phyloP scores from a whole-genome alignment of 352 stramenopile genomes.

The Globisporangium okanoganense region DNA sequence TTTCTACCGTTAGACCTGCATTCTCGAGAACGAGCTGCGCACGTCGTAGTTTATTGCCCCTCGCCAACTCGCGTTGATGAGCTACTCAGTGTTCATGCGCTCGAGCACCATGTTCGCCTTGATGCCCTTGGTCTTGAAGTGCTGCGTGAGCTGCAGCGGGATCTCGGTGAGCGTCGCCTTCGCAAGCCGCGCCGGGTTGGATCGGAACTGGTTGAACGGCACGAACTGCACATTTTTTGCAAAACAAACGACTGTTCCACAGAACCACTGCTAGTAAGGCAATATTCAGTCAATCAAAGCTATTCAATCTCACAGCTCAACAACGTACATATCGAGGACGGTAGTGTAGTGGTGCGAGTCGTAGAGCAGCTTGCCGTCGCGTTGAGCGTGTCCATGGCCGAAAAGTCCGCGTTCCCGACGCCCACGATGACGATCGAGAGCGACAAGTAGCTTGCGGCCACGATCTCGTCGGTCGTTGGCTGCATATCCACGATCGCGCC shows the following conservation, averaged over 20 bases:
- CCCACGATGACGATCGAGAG: constrained; percentile 83
- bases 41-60: neutral
- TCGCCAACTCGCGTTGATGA: constrained; percentile 7
- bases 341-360: constrained; percentile 31
- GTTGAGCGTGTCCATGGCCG: constrained; percentile 56
- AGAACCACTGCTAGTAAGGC: too few relatives aligned
- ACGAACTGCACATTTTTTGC: constrained; percentile 76
- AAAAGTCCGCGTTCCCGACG: constrained; percentile 74
- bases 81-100: constrained; percentile 41
- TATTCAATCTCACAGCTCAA: neutral
- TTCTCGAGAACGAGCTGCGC: constrained; percentile 1
- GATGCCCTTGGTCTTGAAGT: constrained; percentile 59
- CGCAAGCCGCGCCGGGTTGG: constrained; percentile 49
- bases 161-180: constrained; percentile 76
- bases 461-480: constrained; percentile 63
- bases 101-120: constrained; percentile 46
- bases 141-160: constrained; percentile 51
- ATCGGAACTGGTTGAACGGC: constrained; percentile 65
- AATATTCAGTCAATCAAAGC: too few relatives aligned
- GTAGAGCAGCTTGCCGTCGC: constrained; percentile 55
- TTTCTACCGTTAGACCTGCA: constrained; percentile 1
- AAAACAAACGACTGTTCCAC: constrained; percentile 5
- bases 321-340: constrained; percentile 61
- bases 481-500: constrained; percentile 80
- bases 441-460: constrained; percentile 56